Base-by-base conservation (phyloP, 176 grass and related monocot genomes). In the Avena insularis region DNA sequence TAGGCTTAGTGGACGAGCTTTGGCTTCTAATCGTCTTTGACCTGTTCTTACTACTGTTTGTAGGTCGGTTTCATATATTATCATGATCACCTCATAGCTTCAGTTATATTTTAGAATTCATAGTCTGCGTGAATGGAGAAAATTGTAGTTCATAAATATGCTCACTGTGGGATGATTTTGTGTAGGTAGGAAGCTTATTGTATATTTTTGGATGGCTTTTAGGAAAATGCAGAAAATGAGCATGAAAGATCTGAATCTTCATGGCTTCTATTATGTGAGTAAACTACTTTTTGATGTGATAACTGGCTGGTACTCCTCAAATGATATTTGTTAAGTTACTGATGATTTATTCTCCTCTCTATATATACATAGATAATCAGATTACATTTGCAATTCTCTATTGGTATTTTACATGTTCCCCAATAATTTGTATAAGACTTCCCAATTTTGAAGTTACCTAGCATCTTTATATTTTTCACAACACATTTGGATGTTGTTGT, bases 251-350 rank as follows among this genome's bases (percentile, higher is more conserved):
- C 50, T 95, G 36, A 95, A 93, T 62, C 85, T 98, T 36, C 92
- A 93, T 83, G 93, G 90, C 76, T 98, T 93, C 75, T 93, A 90
- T 85, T 98, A 89, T 98, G 93, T 95, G 79, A 95, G 91, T 92
- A 29, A 63, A 71, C 25, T 78, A 68, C 49, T 16, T 53, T 75
- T 83, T 58, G 6, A 25, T 55, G 51, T 92, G n/a, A 58, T 83
- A 82, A 54, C 29, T 8, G 12, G 29, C 56, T 54, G 12, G 14
- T 78, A 56, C 27, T 71, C 14, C 21, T 71, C 85, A 79, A 46
- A 72, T 11, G 65, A 27, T 65, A 16, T 46, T 57, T 40, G 17
- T 77, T 60, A 50, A 40, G 59, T 84, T 89, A 50, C 14, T 40
- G 33, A 47, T 86, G 51, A 54, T 87, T 14, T 83, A 14, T 89